A percentile compares a stretch with the other conserved stretches of the same genome.
These are phyloP conservation scores for Stentor roeselii DNA, from an alignment of 73 alveolate species.

Conservation along the genomic window DNA sequence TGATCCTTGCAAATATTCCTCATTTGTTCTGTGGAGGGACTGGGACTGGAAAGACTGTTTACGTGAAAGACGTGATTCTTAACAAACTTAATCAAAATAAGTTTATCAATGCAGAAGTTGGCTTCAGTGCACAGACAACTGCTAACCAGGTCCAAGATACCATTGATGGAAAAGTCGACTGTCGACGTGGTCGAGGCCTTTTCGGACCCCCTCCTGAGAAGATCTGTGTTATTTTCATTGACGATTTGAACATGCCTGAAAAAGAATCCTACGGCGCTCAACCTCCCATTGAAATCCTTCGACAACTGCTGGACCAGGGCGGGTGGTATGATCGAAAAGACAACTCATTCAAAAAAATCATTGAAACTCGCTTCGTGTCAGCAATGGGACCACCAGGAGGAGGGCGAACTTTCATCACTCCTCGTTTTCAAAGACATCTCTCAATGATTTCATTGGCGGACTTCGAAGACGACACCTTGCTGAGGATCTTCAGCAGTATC, in stretches of 20 bases:
- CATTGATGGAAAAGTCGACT: slow-evolving; percentile 89
- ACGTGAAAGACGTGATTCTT: slow-evolving; percentile 86
- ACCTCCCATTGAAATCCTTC: slow-evolving; percentile 98
- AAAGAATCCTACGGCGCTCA: slow-evolving; percentile 99
- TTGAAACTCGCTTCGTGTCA: slow-evolving; percentile 88
- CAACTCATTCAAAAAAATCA: slow-evolving; percentile 94
- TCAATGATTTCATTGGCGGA: slow-evolving; percentile 88
- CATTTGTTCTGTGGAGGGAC: slow-evolving; percentile 98
- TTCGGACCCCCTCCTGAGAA: slow-evolving; percentile 92
- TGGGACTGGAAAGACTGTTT: slow-evolving; percentile 99
- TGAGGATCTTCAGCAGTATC: slow-evolving; percentile 92
- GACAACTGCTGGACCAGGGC: slow-evolving; percentile 98
- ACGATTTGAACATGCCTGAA: slow-evolving; percentile 99
- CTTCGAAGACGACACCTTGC: slow-evolving; percentile 93
- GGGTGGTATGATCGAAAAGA: slow-evolving; percentile 99
- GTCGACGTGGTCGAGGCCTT: slow-evolving; percentile 61
- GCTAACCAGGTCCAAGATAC: slow-evolving; percentile 84
- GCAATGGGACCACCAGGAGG: slow-evolving; percentile 99
- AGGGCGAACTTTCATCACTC: slow-evolving; percentile 98
- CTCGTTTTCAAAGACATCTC: slow-evolving; percentile 95
- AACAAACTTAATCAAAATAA: slow-evolving; percentile 67
- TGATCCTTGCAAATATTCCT: slow-evolving; percentile 82
- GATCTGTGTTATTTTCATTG: slow-evolving; percentile 92
- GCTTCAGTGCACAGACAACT: slow-evolving; percentile 98
- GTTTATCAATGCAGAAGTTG: slow-evolving; percentile 92